Base-by-base conservation (phyloP, 78 protist genomes). In the Pirum gemmata region DNA sequence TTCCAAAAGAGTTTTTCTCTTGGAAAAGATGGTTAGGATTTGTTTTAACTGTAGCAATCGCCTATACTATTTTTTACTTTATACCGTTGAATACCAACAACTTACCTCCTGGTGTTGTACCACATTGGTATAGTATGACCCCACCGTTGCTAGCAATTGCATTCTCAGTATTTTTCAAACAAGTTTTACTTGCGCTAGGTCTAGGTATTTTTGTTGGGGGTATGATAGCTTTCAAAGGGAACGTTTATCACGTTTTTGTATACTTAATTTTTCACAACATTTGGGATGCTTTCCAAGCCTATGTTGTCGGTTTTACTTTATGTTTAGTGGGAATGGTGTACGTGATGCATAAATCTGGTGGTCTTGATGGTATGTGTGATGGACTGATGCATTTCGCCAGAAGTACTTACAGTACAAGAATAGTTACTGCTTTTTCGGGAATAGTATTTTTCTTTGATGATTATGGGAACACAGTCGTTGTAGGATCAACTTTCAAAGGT, bases 401-500 rank as follows among this genome's bases (percentile, higher is more conserved):
- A n/a, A 80, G 61, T 34, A 26, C 85, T 5, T 36, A 34, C 2
- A 8, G 61, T 2, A 34, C 61, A 25, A 36, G 61, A 41, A 40
- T 80, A 31, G 39, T 35, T 26, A 80, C 39, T n/a, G 38, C 38
- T 51, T 35, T n/a, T 35, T 1, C 51, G 35, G 85, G 85, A 34
- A 40, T 85, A 13, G 13, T 35, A 2, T n/a, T 85, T 1, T 85
- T 85, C 75, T 85, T 85, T 33, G 89, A 85, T 41, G 89, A 67
- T 78, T 61, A 61, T 76, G 5, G 76, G 35, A 77, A 40, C 72
- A 77, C 77, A 38, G 78, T 87, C 61, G 80, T 87, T 1, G 90
- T 87, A 36, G 90, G 89, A 18, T 40, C n/a, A 31, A 67, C 89
- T 40, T 31, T 67, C 39, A 5, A 35, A 25, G 76, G 76, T 1